These are phyloP conservation scores for Lenzites betulinus DNA, from an alignment of 768 basidiomycete species.

Conservation along the genomic window DNA sequence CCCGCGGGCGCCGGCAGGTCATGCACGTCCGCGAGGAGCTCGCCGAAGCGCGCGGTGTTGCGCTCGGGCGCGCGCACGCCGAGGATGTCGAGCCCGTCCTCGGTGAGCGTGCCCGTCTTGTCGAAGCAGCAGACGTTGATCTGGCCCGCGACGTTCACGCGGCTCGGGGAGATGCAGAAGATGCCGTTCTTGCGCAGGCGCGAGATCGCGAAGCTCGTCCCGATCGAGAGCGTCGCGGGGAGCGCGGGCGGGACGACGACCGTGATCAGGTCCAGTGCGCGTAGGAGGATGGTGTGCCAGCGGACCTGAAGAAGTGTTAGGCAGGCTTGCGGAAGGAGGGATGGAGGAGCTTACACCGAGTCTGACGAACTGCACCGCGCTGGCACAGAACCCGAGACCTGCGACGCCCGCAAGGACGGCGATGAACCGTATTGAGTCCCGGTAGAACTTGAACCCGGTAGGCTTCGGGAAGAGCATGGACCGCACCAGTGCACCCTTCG, in stretches of 20 bases:
- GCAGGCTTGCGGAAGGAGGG: conserved; percentile 12
- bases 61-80: conserved; percentile 89
- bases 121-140: conserved; percentile 98
- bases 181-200: conserved; percentile 86
- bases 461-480: conserved; percentile 99
- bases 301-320: conserved; percentile 55
- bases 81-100: conserved; percentile 96
- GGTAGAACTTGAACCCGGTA: conserved; percentile 98
- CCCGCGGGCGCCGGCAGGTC: conserved; percentile 81
- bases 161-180: conserved; percentile 94
- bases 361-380: conserved; percentile 87
- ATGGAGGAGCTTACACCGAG: conserved; percentile 61
- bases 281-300: conserved; percentile 89
- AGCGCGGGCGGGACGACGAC: conserved; percentile 97
- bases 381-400: conserved; percentile 85
- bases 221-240: conserved; percentile 95
- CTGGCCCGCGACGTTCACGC: conserved; percentile 95
- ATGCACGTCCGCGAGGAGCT: conserved; percentile 82
- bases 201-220: conserved; percentile 91
- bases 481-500: conserved; percentile 92
- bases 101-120: conserved; percentile 98
- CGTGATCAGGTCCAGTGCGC: conserved; percentile 93
- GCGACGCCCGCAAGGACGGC: conserved; percentile 91
- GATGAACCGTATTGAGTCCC: conserved; percentile 89
- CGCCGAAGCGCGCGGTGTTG: conserved; percentile 77